These are phyloP conservation scores for Glebionis coronaria DNA, from an alignment of 129 eudicot species.

Conservation along the genomic window DNA sequence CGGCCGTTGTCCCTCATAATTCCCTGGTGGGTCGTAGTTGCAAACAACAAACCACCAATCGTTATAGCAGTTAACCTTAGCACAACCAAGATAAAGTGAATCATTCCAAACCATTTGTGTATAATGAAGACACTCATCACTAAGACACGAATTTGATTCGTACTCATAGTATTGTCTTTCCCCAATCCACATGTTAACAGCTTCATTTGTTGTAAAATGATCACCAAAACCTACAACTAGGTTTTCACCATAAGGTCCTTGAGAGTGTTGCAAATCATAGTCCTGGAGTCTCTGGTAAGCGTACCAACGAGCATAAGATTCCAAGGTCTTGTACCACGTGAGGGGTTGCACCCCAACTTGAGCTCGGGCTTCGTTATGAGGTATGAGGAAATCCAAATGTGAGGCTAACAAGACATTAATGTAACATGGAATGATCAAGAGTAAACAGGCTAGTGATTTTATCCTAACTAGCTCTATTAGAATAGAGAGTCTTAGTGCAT, in stretches of 20 bases:
- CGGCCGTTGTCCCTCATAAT: constrained; percentile 40
- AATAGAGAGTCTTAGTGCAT: constrained; percentile 18
- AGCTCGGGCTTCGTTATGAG: constrained; percentile 70
- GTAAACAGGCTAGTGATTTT: constrained; percentile 14
- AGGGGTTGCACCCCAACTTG: constrained; percentile 49
- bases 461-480: constrained; percentile 23
- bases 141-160: constrained; percentile 42
- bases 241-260: constrained; percentile 62
- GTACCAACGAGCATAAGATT: constrained; percentile 46
- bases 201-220: constrained; percentile 36
- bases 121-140: constrained; percentile 58
- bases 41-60: constrained; percentile 59
- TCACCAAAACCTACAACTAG: constrained; percentile 51
- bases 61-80: constrained; percentile 40
- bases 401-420: neutral
- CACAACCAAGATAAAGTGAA: constrained; percentile 56
- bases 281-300: constrained; percentile 37
- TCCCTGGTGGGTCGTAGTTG: constrained; percentile 57
- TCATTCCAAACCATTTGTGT: constrained; percentile 71
- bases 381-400: constrained; percentile 36
- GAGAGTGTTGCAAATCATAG: constrained; percentile 42
- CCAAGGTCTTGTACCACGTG: constrained; percentile 55
- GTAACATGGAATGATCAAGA: constrained; percentile 12
- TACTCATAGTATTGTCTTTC: constrained; percentile 49
- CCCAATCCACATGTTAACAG: constrained; percentile 54